Evolutionary conservation across 2,329 filamentous ascomycete species (phyloP), one percentile per base, ranked within the genome.

Genomic region (Pestalotiopsis sp.): DNA sequence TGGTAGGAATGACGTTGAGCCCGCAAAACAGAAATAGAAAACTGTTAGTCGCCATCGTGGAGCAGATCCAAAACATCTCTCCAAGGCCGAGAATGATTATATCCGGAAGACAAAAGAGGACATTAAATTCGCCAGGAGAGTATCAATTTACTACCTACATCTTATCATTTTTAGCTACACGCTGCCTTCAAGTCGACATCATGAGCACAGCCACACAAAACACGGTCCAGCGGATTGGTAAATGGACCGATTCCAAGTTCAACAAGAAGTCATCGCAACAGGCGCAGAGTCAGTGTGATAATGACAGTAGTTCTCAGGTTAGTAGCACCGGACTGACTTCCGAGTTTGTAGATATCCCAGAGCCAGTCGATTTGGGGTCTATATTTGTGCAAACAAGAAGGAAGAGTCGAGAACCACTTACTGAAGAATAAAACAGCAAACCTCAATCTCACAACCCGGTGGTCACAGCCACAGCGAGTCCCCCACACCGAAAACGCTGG

Each of bases 401-500:
- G 17, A 9, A 49, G 45, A 9, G 14, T 6, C 2, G 45, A 7
- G n/a, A 45, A 9, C 14, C 45, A 49, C 13, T 14, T 31, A 57
- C 41, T 65, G 12, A 31, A 2, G 7, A 3, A 57, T 55, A 14
- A 55, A 20, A 45, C 41, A 65, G 45, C 14, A 36, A 36, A 45
- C 41, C 36, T 27, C 4, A 27, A 27, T 5, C 27, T 27, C 27
- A 27, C 27, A 5, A 27, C 27, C 27, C 27, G 25, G 25, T 4
- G 25, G 25, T 4, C 25, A 27, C 45, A 25, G 12, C 61, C 36
- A 23, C 36, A 2, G 31, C 4, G 59, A 23, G 13, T 25, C 39
- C 2, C 13, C 39, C 12, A 5, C 23, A n/a, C 65, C 65, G 3
- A 61, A 27, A 17, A 69, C 63, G 0, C 64, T 71, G 11, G 70